Evolutionary conservation across 345 rosid species (phyloP).

Genomic region (Gossypium herbaceum): DNA sequence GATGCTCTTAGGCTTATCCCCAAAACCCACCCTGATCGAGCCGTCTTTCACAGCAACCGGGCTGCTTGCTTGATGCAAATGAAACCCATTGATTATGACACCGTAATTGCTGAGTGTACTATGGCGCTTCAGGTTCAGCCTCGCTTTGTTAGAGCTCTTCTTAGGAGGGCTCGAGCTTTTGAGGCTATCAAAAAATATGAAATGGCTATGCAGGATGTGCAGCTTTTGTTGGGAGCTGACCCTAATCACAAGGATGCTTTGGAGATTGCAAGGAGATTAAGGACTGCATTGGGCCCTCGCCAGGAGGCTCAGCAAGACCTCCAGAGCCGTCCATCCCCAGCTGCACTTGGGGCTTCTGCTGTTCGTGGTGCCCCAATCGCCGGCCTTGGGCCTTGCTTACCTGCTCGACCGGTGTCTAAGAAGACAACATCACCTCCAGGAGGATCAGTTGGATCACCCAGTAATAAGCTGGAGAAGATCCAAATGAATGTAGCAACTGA

Average conservation of each 20-base stretch:
- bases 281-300: conserved; percentile 59
- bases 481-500: conserved; percentile 34
- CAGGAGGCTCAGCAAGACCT: conserved; percentile 82
- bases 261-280: conserved; percentile 63
- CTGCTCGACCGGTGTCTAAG: conserved; percentile 67
- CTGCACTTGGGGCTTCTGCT: conserved; percentile 98
- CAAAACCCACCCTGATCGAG: conserved; percentile 77
- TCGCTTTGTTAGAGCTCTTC: conserved; percentile 64
- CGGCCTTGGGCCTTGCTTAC: conserved; percentile 92
- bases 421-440: conserved; percentile 45
- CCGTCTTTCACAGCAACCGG: conserved; percentile 85
- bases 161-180: conserved; percentile 86
- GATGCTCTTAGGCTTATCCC: conserved; percentile 72
- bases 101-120: conserved; percentile 75
- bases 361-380: conserved; percentile 85
- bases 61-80: conserved; percentile 98
- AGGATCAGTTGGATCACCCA: conserved; percentile 32
- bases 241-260: conserved; percentile 74
- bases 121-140: conserved; percentile 90
- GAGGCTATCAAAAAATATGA: conserved; percentile 80
- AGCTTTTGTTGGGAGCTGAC: conserved; percentile 59
- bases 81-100: conserved; percentile 88
- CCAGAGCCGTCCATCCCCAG: conserved; percentile 92
- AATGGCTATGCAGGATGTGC: conserved; percentile 81
- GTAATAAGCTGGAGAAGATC: conserved; percentile 48